Evolutionary conservation across 306 rosid genomes (phyloP).

Genomic region (Mimosa pudica): DNA sequence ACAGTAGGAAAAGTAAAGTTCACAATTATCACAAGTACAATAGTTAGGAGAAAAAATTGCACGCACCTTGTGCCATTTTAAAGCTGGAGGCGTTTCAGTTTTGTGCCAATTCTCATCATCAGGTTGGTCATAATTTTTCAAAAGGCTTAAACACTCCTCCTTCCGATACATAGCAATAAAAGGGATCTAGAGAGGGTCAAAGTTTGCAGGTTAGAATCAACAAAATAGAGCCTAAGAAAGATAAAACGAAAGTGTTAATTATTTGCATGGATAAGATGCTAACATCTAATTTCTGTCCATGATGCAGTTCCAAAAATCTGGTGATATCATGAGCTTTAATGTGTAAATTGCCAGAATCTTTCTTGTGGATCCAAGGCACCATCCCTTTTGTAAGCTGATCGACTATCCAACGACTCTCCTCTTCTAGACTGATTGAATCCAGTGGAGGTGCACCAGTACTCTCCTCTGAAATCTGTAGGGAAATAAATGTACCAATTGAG

Average conservation of each 20-base stretch:
- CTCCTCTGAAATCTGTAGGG: slow-evolving; percentile 68
- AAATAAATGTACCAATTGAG: slow-evolving; percentile 5
- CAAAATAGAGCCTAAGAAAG: slow-evolving; percentile 23
- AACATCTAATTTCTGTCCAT: slow-evolving; percentile 89
- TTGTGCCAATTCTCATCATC: slow-evolving; percentile 64
- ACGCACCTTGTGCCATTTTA: slow-evolving; percentile 93
- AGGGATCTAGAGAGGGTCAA: slow-evolving; percentile 62
- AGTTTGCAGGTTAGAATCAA: slow-evolving; percentile 23
- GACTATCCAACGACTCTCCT: slow-evolving; percentile 78
- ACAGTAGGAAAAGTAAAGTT: no score
- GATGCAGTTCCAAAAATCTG: slow-evolving; percentile 87
- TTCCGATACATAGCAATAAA: slow-evolving; percentile 90
- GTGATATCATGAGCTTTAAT: slow-evolving; percentile 62
- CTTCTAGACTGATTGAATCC: slow-evolving; percentile 64
- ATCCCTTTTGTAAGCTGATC: slow-evolving; percentile 61
- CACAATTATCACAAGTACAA: slow-evolving; percentile 2
- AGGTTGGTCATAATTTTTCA: slow-evolving; percentile 65
- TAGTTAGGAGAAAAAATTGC: slow-evolving; percentile 38
- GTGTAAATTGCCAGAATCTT: slow-evolving; percentile 49
- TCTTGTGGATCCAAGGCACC: slow-evolving; percentile 65
- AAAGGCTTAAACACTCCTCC: slow-evolving; percentile 84
- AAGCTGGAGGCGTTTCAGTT: slow-evolving; percentile 57
- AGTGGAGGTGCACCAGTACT: slow-evolving; percentile 75
- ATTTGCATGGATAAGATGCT: slow-evolving; percentile 43
- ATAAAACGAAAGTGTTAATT: neutral